These are phyloP conservation scores for Ambrosia trifida DNA, from an alignment of 129 eudicot genomes.

Conservation along the genomic window DNA sequence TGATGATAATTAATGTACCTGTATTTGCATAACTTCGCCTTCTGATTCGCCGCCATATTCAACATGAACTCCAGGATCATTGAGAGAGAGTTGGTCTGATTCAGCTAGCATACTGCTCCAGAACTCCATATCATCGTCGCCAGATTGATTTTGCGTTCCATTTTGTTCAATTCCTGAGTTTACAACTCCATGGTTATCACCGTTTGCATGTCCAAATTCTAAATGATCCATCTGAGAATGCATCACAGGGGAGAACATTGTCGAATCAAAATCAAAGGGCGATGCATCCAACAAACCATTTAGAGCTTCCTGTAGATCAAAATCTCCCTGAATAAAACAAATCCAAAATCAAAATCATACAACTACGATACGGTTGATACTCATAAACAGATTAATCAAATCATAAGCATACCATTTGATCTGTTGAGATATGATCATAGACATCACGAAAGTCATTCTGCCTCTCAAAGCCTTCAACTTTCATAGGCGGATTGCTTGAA, in stretches of 20 bases:
- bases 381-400: background rate
- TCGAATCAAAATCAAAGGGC: slow-evolving; percentile 41
- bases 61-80: slow-evolving; percentile 28
- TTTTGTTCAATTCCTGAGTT: slow-evolving; percentile 27
- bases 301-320: slow-evolving; percentile 50
- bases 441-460: slow-evolving; percentile 30
- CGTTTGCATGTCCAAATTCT: slow-evolving; percentile 45
- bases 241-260: slow-evolving; percentile 57
- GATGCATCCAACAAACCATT: slow-evolving; percentile 33
- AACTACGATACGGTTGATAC: background rate
- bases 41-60: slow-evolving; percentile 68
- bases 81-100: slow-evolving; percentile 42
- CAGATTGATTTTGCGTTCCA: slow-evolving; percentile 44
- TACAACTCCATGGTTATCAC: slow-evolving; percentile 12
- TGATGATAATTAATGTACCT: slow-evolving; percentile 37
- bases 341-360: background rate
- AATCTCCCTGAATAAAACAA: slow-evolving; percentile 44
- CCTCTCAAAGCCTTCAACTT: slow-evolving; percentile 30
- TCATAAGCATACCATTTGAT: slow-evolving; percentile 23
- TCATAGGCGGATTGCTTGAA: slow-evolving; percentile 11
- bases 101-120: slow-evolving; percentile 42
- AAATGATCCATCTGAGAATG: slow-evolving; percentile 46
- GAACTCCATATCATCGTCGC: slow-evolving; percentile 44
- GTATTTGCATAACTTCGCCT: slow-evolving; percentile 54
- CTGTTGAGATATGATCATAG: slow-evolving; percentile 32